Base-by-base conservation (phyloP, 495 filamentous ascomycete genomes). In the Aspergillus conjunctus region DNA sequence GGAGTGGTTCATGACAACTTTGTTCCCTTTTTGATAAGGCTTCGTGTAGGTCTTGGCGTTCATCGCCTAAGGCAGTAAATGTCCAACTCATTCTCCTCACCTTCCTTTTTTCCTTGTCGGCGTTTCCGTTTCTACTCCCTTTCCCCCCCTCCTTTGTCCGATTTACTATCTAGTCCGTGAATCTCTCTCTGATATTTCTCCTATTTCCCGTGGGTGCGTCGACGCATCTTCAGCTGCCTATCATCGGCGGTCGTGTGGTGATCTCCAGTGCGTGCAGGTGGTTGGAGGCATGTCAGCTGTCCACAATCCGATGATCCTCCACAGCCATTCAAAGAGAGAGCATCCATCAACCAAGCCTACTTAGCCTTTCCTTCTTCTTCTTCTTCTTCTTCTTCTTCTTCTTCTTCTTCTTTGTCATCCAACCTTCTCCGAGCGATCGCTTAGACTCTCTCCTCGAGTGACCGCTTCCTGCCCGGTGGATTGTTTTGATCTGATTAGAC, bases 221-320 rank as follows among this genome's bases (percentile, higher is more conserved):
- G 11, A n/a, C 43, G 17, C 26, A 22, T 59, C 54, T 20, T 44
- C 30, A 18, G 20, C 37, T 37, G 21, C 51, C 49, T 44, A 26
- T 59, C 50, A 43, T 26, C 26, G 26, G 49, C 53, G 43, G 58
- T 54, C 51, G 58, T 60, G 51, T 60, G 58, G 43, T 18, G 51
- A 50, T 60, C 41, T 4, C 51, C 22, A 41, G 45, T 49, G 51
- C 43, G 21, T 39, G 37, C 56, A 58, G 58, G 50, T 54, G 58
- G 58, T 60, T 60, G 58, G 52, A 44, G 39, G 34, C 37, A 20
- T 49, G 58, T 60, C 58, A 60, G 51, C 51, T 60, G 58, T 54
- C 49, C 48, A 45, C 41, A 41, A 54, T 54, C 58, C 15, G 58
- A 60, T 60, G 50, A 54, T 54, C 51, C 39, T 44, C 52, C 43